These are phyloP conservation scores for Podaxis rugospora DNA, from an alignment of 768 basidiomycete species.

Conservation along the genomic window DNA sequence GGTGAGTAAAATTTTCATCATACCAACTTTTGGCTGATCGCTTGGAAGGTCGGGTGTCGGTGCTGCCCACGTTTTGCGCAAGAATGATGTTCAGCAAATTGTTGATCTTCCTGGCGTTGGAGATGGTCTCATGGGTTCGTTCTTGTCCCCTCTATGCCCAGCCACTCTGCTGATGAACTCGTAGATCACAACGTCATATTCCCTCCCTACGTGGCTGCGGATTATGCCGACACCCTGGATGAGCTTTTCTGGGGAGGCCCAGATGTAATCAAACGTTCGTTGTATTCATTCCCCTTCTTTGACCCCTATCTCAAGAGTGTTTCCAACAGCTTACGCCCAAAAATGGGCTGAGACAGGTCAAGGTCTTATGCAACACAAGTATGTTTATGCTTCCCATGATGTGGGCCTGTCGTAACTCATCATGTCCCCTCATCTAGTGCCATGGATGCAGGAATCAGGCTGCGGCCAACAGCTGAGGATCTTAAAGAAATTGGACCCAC, in stretches of 20 bases:
- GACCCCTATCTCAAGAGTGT: not conserved
- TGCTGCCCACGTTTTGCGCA: conserved; percentile 38
- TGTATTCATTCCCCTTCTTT: not conserved
- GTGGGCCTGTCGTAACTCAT: not conserved
- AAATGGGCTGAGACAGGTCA: conserved; percentile 31
- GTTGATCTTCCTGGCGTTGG: conserved; percentile 76
- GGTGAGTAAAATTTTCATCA: conserved; percentile 15
- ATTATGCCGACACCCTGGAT: conserved; percentile 48
- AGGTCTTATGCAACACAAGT: conserved; percentile 56
- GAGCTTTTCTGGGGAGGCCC: conserved; percentile 34
- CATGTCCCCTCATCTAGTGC: conserved; percentile 28
- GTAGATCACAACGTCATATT: conserved; percentile 38
- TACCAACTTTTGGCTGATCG: not conserved
- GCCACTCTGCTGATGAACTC: not conserved
- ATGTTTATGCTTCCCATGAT: not conserved
- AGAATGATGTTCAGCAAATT: conserved; percentile 40
- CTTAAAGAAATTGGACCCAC: conserved; percentile 44
- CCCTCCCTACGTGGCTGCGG: conserved; percentile 36
- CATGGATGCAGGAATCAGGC: conserved; percentile 51
- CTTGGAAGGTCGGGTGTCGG: conserved; percentile 49
- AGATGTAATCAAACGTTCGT: conserved; percentile 36
- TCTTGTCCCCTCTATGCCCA: not conserved
- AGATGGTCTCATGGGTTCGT: conserved; percentile 54
- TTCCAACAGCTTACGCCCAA: conserved; percentile 15
- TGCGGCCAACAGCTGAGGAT: conserved; percentile 48